Percentiles rank a stretch among this genome's conserved stretches.
phyloP scores from a whole-genome alignment of 768 basidiomycete genomes.

The Suillus tomentosus region DNA sequence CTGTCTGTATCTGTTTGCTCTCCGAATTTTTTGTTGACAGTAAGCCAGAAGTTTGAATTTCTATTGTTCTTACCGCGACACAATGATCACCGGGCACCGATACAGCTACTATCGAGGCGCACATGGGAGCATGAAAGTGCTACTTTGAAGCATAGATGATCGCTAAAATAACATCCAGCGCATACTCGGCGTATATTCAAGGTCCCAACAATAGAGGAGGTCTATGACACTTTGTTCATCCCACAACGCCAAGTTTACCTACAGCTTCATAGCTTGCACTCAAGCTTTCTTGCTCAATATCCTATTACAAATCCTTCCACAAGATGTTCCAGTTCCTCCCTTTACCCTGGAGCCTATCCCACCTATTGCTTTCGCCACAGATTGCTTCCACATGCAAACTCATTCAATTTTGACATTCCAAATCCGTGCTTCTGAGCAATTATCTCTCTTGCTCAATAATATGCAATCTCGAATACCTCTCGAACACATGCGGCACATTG shows the following conservation, averaged over 20 bases:
- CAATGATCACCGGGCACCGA: background rate
- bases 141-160: background rate
- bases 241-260: background rate
- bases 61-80: background rate
- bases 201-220: background rate
- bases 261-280: background rate
- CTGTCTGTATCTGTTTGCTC: background rate
- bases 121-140: background rate
- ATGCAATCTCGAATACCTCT: background rate
- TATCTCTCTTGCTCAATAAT: conserved; percentile 1
- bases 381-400: conserved; percentile 1
- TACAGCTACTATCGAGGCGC: background rate
- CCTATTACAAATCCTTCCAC: background rate
- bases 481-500: background rate
- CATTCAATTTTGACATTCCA: background rate
- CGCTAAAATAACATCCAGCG: background rate
- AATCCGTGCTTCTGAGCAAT: background rate
- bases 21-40: background rate
- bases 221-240: background rate
- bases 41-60: background rate
- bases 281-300: background rate
- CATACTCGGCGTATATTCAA: background rate
- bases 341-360: background rate
- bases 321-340: background rate
- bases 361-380: background rate